Evolutionary conservation across 805 yeast species (phyloP), one percentile per base, ranked within the genome.

Genomic region (Scheffersomyces lignosus): DNA sequence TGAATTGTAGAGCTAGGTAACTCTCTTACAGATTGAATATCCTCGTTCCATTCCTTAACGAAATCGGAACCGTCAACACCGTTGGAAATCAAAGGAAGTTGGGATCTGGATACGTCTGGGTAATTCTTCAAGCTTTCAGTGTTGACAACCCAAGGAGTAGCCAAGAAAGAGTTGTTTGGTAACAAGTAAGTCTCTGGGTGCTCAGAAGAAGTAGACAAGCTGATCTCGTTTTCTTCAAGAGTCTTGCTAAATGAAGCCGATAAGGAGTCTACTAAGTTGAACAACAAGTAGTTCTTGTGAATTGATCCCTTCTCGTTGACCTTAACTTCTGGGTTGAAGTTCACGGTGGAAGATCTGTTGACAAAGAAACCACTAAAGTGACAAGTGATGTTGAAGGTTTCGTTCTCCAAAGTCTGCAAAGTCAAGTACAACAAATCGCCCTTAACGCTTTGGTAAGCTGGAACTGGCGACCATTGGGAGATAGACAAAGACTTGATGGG

Each of bases 391-490:
- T 87, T 84, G 60, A 74, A 77, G 18, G 76, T 75, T 55, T 87
- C 95, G 49, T 83, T 83, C 62, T 93, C 98, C 46, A 86, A 67
- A 31, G 96, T 86, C 51, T 79, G 82, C 28, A 80, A 70, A 38
- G 77, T 77, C 52, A 93, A 68, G 60, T 91, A 91, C 40, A 84
- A 68, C 49, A 90, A 69, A 54, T 90, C 96, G 17, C 98, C 98
- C 55, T 73, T 75, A 31, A 72, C 47, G 48, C 68, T 75, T 55
- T 75, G 78, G 34, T 70, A 64, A 13, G 82, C 68, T 20, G 91
- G 83, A 10, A 88, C 88, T 3, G 97, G 96, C 46, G 86, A 82
- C 93, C 96, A 91, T 36, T 78, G 77, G 10, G 96, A 86, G 33
- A 88, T 58, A 36, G 66, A 55, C 32, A 79, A 62, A 0, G 76